These are phyloP conservation scores for Beauveria asiatica DNA, from an alignment of 2,329 filamentous ascomycete genomes.

Conservation along the genomic window DNA sequence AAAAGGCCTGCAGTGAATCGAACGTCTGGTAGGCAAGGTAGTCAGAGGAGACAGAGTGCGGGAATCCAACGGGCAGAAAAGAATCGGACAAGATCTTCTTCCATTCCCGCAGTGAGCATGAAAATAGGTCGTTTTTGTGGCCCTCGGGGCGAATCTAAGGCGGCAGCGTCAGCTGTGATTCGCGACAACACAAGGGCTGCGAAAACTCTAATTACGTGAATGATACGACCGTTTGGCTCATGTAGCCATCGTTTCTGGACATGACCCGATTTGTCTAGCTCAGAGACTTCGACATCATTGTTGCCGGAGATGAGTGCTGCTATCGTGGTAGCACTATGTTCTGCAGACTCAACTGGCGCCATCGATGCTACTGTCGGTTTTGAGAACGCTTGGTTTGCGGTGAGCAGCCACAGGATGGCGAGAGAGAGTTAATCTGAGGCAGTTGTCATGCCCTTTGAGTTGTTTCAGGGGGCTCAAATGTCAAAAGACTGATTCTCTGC, in stretches of 20 bases:
- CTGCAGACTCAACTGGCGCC: not conserved
- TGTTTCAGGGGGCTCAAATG: not conserved
- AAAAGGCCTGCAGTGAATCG: slow-evolving; percentile 78
- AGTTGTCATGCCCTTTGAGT: not conserved
- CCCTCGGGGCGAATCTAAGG: slow-evolving; percentile 5
- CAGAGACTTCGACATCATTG: slow-evolving; percentile 20
- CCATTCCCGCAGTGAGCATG: slow-evolving; percentile 25
- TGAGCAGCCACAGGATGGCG: not conserved
- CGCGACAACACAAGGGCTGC: not conserved
- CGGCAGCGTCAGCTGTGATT: not conserved
- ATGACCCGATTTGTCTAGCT: slow-evolving; percentile 31
- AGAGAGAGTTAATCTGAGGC: not conserved
- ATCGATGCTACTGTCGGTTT: not conserved
- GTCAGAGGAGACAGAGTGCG: slow-evolving; percentile 75
- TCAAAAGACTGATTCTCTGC: not conserved
- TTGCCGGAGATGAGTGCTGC: slow-evolving; percentile 14
- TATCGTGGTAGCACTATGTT: not conserved
- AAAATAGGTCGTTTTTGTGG: slow-evolving; percentile 18
- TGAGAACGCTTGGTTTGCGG: not conserved
- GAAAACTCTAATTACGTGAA: slow-evolving; percentile 17
- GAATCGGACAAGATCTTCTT: slow-evolving; percentile 48
- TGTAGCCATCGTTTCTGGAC: slow-evolving; percentile 28
- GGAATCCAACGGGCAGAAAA: slow-evolving; percentile 83
- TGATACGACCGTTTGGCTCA: slow-evolving; percentile 17
- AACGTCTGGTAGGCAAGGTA: slow-evolving; percentile 65